phyloP scores from a whole-genome alignment of 768 basidiomycete species.

The Amyloporia xantha region DNA sequence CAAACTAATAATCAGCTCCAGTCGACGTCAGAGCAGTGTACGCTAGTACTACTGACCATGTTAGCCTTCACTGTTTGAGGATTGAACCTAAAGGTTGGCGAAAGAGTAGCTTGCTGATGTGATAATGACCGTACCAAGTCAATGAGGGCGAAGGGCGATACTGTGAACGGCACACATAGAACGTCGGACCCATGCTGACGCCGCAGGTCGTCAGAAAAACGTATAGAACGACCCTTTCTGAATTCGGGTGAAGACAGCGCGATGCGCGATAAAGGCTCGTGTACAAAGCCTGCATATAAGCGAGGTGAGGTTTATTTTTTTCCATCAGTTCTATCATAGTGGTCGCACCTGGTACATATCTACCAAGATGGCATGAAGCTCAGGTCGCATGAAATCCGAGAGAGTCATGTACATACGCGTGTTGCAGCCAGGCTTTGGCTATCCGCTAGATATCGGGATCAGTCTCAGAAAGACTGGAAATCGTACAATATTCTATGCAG shows the following conservation, averaged over 20 bases:
- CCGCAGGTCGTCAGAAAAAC: background rate
- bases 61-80: background rate
- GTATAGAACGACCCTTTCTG: background rate
- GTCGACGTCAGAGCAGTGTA: too few relatives aligned
- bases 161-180: background rate
- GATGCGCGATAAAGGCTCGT: conserved; percentile 1
- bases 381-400: background rate
- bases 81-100: background rate
- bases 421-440: background rate
- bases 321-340: background rate
- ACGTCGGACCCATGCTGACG: background rate
- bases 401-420: background rate
- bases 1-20: background rate
- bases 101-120: background rate
- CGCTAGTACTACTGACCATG: background rate
- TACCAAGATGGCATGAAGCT: background rate
- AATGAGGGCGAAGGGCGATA: conserved; percentile 2
- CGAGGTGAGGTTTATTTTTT: background rate
- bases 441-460: background rate
- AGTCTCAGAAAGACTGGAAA: background rate
- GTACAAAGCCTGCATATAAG: background rate
- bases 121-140: background rate
- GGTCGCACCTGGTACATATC: conserved; percentile 2
- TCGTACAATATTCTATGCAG: background rate
- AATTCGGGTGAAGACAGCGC: background rate